phyloP scores from a whole-genome alignment of 352 stramenopile genomes.

The Ophiocytium majus region DNA sequence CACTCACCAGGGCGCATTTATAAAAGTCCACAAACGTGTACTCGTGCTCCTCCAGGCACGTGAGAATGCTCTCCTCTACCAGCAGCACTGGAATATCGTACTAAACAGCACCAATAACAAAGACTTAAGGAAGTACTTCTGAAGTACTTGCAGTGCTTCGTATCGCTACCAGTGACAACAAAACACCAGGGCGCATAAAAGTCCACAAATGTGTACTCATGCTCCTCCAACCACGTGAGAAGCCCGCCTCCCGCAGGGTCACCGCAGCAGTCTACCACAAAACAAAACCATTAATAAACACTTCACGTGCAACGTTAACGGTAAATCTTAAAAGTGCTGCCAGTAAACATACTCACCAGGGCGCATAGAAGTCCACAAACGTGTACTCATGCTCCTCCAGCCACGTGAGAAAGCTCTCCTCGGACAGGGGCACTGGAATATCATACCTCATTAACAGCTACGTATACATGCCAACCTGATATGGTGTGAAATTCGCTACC shows the following conservation, averaged over 20 bases:
- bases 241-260: conserved; percentile 81
- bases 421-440: conserved; percentile 67
- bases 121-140: background rate
- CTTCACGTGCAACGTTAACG: background rate
- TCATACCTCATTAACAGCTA: too few species aligned
- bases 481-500: too few species aligned
- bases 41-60: conserved; percentile 83
- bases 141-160: too few species aligned
- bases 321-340: too few species aligned
- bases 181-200: conserved; percentile 82
- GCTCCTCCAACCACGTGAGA: conserved; percentile 77
- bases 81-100: background rate
- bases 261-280: background rate
- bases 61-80: conserved; percentile 79
- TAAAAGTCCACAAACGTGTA: conserved; percentile 95
- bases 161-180: too few species aligned
- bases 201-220: conserved; percentile 93
- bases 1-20: conserved; percentile 73
- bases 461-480: too few species aligned
- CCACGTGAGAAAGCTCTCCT: conserved; percentile 83
- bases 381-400: conserved; percentile 87
- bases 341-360: conserved; percentile 66
- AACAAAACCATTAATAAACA: background rate
- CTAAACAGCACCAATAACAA: background rate
- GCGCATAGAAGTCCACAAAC: conserved; percentile 92